These are phyloP conservation scores for Cercophora scortea DNA, from an alignment of 495 filamentous ascomycete species.

Conservation along the genomic window DNA sequence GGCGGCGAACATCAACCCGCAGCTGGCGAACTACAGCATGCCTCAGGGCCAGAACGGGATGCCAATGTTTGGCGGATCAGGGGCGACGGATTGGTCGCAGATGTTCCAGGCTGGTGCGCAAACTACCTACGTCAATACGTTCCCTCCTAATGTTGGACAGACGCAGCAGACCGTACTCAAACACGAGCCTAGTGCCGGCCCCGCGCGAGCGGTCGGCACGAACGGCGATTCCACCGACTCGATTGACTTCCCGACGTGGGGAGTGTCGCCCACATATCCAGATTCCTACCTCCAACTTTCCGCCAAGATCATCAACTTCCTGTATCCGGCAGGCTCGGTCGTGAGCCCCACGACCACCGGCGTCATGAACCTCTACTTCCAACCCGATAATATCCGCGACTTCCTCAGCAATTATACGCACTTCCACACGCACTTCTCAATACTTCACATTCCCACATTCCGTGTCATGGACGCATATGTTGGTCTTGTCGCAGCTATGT, in stretches of 20 bases:
- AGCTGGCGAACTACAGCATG: slow-evolving; percentile 49
- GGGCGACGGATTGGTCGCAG: slow-evolving; percentile 55
- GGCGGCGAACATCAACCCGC: slow-evolving; percentile 48
- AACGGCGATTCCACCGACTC: slow-evolving; percentile 33
- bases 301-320: slow-evolving; percentile 43
- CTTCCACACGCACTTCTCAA: slow-evolving; percentile 61
- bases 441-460: slow-evolving; percentile 62
- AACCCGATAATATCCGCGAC: slow-evolving; percentile 50
- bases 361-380: slow-evolving; percentile 43
- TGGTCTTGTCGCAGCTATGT: slow-evolving; percentile 53
- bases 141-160: slow-evolving; percentile 48
- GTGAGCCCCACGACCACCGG: slow-evolving; percentile 25
- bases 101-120: slow-evolving; percentile 65
- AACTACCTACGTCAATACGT: slow-evolving; percentile 52
- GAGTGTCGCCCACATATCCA: slow-evolving; percentile 27
- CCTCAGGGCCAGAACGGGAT: slow-evolving; percentile 43
- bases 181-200: slow-evolving; percentile 33
- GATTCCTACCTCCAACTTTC: slow-evolving; percentile 45
- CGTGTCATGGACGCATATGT: slow-evolving; percentile 50
- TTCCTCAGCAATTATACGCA: slow-evolving; percentile 54
- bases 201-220: slow-evolving; percentile 32
- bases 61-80: slow-evolving; percentile 41
- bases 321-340: slow-evolving; percentile 41
- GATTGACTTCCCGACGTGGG: slow-evolving; percentile 34
- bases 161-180: slow-evolving; percentile 48